Evolutionary conservation across 352 stramenopile species (phyloP).

Genomic region (Phytophthora colocasiae): DNA sequence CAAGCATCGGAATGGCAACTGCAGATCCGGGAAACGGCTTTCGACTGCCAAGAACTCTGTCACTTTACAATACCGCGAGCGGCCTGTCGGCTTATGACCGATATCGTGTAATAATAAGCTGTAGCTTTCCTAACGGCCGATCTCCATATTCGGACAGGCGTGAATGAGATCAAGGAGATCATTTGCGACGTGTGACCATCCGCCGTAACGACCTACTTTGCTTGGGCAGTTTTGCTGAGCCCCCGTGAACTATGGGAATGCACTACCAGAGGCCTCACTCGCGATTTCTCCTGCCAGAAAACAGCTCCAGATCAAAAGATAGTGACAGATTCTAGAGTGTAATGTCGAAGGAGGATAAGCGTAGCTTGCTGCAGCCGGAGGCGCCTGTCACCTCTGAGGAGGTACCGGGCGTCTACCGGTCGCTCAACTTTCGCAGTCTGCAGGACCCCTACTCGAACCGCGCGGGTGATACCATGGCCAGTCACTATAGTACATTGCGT

Average conservation of each 20-base stretch:
- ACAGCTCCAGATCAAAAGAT: neutral
- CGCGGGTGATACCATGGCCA: constrained; percentile 23
- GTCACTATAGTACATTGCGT: constrained; percentile 42
- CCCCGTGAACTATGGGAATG: neutral
- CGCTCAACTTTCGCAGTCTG: constrained; percentile 66
- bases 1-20: no score
- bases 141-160: neutral
- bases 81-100: no score
- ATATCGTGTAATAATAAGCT: neutral
- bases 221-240: neutral
- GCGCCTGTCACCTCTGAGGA: constrained; percentile 17
- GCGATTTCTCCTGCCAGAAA: neutral
- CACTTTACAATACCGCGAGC: no score
- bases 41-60: no score
- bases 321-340: neutral
- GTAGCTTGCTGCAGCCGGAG: constrained; percentile 36
- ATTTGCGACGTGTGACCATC: neutral
- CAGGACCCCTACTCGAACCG: constrained; percentile 77
- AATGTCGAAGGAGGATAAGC: constrained; percentile 10
- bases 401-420: constrained; percentile 68
- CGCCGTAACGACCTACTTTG: neutral
- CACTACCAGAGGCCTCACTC: neutral
- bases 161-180: neutral
- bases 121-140: neutral
- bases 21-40: no score